Evolutionary conservation across 2,329 filamentous ascomycete genomes (phyloP), one percentile per base, ranked within the genome.

Genomic region (Magnaporthales sp.): DNA sequence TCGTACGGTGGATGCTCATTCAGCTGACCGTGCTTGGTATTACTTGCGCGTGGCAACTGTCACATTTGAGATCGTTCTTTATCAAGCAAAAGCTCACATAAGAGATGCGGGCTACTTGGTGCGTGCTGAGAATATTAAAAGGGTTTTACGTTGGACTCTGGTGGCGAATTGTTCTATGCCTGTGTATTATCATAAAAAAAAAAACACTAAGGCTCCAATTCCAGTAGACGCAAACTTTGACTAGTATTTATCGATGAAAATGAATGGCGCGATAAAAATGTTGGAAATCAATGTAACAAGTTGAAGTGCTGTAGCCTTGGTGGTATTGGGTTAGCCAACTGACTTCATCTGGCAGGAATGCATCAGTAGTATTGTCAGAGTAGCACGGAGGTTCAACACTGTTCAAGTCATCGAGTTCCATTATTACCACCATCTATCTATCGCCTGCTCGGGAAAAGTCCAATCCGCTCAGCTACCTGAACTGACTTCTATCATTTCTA

Each of bases 21-120:
- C 95, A 99, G 80, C 82, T 98, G 68, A 85, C 88, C 65, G 87
- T 98, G 51, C 83, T 99, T 66, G 91, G 89, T 66, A 84, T 89
- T 67, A 97, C 95, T 38, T 99, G 95, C 80, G 91, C 92, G 69
- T 99, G 95, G 95, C 95, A 99, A 79, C 84, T 99, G 62, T 96
- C 93, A 66, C 94, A 99, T 80, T 85, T 99, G 73, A 87, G 95
- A 72, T 91, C 91, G 62, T 99, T 99, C 86, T 99, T 99, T 83
- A 99, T 99, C 84, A 99, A 99, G 86, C 94, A 98, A 83, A 99
- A 99, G 86, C 88, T 99, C 77, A 98, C 95, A 68, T 99, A 87
- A 79, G 15, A 65, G 19, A 8, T 64, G 19, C 32, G 9, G n/a
- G n/a, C 62, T n/a, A 51, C 38, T 9, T 64, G 62, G 15, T 27